Base-by-base conservation (phyloP, 2,329 filamentous ascomycete species). In the Cercospora sp. region DNA sequence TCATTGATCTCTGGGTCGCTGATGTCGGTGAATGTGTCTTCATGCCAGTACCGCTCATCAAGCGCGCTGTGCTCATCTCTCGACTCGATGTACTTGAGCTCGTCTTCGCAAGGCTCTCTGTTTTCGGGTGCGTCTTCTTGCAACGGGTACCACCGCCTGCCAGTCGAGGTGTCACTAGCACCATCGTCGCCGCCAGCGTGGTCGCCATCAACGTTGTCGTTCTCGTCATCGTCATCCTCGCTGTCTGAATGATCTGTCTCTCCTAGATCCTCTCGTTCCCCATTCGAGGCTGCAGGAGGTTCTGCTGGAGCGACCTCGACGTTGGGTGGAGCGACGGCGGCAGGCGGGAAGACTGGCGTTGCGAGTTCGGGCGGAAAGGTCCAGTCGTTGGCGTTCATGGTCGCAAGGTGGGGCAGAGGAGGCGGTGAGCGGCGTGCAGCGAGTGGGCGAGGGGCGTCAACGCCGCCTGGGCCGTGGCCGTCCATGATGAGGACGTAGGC, bases 11-110 rank as follows among this genome's bases (percentile, higher is more conserved):
- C 86, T 0, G 86, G 86, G 70, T 89, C 87, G 6, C 88, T 83
- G 8, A 88, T 78, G 3, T 84, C 80, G 28, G 81, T 79, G 72
- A 85, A 88, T 8, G 87, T 84, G 70, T 83, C 81, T 67, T 83
- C 82, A 75, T 89, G 85, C 86, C 86, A 89, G 73, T 88, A 83
- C 20, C 82, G 78, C 73, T 88, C 83, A 70, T 89, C 86, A 57
- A 83, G 74, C n/a, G 87, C 87, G 75, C 83, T 87, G 69, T 85
- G 81, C 64, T 85, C 83, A 60, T 79, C 80, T 4, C 77, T 77
- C 3, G 79, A 78, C 61, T 86, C 83, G 33, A 89, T 87, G 72
- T 86, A 85, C 72, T 84, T 85, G 71, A 88, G 73, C 78, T 90
- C 87, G 9, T 83, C 83, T 71, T 87, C 85, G 65, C 85, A 83